Base-by-base conservation (phyloP, 1,284 basidiomycete genomes). In the Wolfiporia cocos region DNA sequence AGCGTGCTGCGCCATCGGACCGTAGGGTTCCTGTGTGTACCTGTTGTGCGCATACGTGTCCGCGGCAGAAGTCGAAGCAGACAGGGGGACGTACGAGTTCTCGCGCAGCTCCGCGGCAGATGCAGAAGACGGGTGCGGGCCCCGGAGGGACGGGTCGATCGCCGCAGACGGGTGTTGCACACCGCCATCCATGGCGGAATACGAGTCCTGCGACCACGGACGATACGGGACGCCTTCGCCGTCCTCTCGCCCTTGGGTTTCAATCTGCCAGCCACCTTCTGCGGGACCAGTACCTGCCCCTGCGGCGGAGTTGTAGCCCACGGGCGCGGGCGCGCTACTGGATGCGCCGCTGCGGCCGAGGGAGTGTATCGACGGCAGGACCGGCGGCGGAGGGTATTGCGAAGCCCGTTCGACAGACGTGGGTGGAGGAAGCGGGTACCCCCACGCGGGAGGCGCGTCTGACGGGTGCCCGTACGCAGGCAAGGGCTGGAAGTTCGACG, bases 351-450 rank as follows among this genome's bases (percentile, higher is more conserved):
- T 52, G 10, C 54, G 49, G 22, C 46, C 48, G 37, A 49, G 29
- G 26, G 47, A 40, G 19, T 53, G 51, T 23, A 53, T 51, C 14
- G 54, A 43, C 19, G 52, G 52, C 36, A 52, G 46, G 43, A 67
- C 63, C 20, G 73, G 70, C 46, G 70, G 71, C 22, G 73, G 71
- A 47, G 70, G 72, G 47, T 72, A 74, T 26, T 57, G 63, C n/a
- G 74, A 64, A 43, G 69, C 67, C 22, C 71, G 71, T 52, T 78
- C 74, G n/a, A 69, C 63, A 23, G 67, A 59, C 18, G 71, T 43
- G 7, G 56, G 53, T 32, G 68, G 53, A 19, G 69, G 59, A n/a
- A n/a, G n/a, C 17, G 73, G 52, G 53, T 83, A 83, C 14, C 65
- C 69, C 81, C 81, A 81, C 31, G 68, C 57, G 24, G 73, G 63